Conservation (phyloP, 2,329 filamentous ascomycete species). For the Colletotrichum kahawae region DNA sequence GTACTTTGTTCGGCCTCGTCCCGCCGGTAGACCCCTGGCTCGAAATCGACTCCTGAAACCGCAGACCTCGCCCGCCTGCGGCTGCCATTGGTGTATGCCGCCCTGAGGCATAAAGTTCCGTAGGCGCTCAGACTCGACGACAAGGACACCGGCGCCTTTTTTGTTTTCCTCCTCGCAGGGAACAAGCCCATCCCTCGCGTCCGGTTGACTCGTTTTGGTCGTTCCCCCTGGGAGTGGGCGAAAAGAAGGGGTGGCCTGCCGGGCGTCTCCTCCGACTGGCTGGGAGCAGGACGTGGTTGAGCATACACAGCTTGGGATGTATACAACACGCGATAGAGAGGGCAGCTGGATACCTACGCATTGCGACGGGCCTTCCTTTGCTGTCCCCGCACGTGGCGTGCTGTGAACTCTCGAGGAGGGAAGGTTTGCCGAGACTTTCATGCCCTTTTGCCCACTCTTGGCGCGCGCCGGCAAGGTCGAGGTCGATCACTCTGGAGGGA, state of each 20-base stretch:
- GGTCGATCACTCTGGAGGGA: background rate
- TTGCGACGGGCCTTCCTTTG: background rate
- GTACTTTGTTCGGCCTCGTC: constrained; percentile 5
- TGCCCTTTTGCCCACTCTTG: constrained; percentile 11
- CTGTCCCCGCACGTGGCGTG: constrained; percentile 16
- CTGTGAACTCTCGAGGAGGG: constrained; percentile 4
- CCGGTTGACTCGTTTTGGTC: constrained; percentile 12
- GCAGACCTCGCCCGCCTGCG: constrained; percentile 13
- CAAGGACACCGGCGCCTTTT: background rate
- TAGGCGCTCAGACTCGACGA: constrained; percentile 18
- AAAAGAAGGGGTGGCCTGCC: constrained; percentile 3
- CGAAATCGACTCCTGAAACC: constrained; percentile 26
- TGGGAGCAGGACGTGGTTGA: background rate
- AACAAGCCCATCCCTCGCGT: background rate
- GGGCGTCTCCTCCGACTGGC: constrained; percentile 17
- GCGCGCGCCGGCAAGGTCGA: constrained; percentile 12
- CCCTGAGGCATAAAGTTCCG: constrained; percentile 22
- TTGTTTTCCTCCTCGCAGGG: background rate
- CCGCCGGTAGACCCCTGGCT: constrained; percentile 17
- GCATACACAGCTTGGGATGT: background rate
- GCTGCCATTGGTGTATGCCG: constrained; percentile 13
- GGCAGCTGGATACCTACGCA: background rate
- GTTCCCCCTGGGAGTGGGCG: background rate
- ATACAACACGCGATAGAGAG: background rate
- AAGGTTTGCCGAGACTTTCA: constrained; percentile 22